phyloP scores from a whole-genome alignment of 345 rosid genomes.

The Hibiscus mutabilis region DNA sequence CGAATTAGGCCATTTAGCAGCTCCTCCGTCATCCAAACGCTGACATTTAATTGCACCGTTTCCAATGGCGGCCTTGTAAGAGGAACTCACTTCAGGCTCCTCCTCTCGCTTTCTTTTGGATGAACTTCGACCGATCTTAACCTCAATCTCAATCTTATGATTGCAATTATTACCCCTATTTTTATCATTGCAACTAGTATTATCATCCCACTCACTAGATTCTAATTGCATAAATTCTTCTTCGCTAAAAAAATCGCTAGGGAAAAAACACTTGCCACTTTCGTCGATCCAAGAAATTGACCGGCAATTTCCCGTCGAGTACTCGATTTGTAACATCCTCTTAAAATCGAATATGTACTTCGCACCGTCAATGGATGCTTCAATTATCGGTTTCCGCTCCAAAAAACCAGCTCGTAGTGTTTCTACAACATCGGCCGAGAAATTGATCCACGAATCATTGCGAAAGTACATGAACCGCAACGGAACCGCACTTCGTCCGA shows the following conservation, averaged over 20 bases:
- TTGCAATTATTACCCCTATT: background rate
- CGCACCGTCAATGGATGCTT: constrained; percentile 19
- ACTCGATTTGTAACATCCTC: constrained; percentile 37
- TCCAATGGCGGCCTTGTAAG: constrained; percentile 9
- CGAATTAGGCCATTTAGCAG: constrained; percentile 23
- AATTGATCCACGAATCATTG: constrained; percentile 30
- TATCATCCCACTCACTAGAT: background rate
- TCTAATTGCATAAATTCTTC: background rate
- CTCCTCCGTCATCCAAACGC: constrained; percentile 3
- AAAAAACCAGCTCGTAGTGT: constrained; percentile 19
- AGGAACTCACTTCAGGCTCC: constrained; percentile 29
- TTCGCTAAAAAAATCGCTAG: constrained; percentile 16
- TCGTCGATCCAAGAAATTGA: constrained; percentile 51
- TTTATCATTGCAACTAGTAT: background rate
- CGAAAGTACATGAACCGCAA: constrained; percentile 31
- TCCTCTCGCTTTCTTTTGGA: constrained; percentile 29
- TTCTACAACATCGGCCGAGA: constrained; percentile 22
- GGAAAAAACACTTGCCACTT: constrained; percentile 35
- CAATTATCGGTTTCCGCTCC: constrained; percentile 25
- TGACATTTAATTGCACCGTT: constrained; percentile 15
- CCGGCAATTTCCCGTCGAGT: constrained; percentile 22
- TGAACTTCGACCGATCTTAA: background rate
- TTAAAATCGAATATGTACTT: constrained; percentile 37
- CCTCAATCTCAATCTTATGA: constrained; percentile 17
- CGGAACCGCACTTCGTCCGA: constrained; percentile 24